phyloP scores from a whole-genome alignment of 78 protist genomes.

The Dictyostelium brefeldianum region DNA sequence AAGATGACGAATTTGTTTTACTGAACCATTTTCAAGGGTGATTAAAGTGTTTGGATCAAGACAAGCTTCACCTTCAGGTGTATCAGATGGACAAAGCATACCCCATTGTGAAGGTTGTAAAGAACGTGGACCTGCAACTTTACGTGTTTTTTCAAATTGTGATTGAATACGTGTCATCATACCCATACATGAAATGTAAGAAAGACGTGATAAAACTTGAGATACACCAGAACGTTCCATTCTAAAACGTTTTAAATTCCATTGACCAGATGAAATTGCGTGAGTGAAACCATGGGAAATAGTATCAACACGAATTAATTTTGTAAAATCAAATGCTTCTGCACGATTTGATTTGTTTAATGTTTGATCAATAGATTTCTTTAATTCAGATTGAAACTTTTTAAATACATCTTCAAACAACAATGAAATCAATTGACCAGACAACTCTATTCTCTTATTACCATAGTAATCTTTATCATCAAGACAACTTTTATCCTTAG shows the following conservation, averaged over 20 bases:
- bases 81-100: slow-evolving; percentile 99
- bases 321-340: slow-evolving; percentile 75
- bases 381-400: slow-evolving; percentile 78
- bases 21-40: neutral
- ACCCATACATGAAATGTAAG: slow-evolving; percentile 97
- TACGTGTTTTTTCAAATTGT: slow-evolving; percentile 97
- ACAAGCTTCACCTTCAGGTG: slow-evolving; percentile 97
- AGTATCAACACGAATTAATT: slow-evolving; percentile 56
- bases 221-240: slow-evolving; percentile 83
- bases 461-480: slow-evolving; percentile 99
- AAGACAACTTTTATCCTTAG: slow-evolving; percentile 89
- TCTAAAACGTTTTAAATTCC: slow-evolving; percentile 86
- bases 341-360: slow-evolving; percentile 56
- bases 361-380: slow-evolving; percentile 44
- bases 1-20: neutral
- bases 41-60: slow-evolving; percentile 1
- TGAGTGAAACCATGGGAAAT: slow-evolving; percentile 95
- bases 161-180: slow-evolving; percentile 98
- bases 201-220: slow-evolving; percentile 98
- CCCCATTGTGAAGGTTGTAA: slow-evolving; percentile 99
- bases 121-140: slow-evolving; percentile 97
- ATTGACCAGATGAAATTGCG: slow-evolving; percentile 99
- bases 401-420: slow-evolving; percentile 94
- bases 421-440: slow-evolving; percentile 96
- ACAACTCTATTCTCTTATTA: slow-evolving; percentile 99